These are phyloP conservation scores for Microsporum audouinii DNA, from an alignment of 2,329 filamentous ascomycete genomes.

Conservation along the genomic window DNA sequence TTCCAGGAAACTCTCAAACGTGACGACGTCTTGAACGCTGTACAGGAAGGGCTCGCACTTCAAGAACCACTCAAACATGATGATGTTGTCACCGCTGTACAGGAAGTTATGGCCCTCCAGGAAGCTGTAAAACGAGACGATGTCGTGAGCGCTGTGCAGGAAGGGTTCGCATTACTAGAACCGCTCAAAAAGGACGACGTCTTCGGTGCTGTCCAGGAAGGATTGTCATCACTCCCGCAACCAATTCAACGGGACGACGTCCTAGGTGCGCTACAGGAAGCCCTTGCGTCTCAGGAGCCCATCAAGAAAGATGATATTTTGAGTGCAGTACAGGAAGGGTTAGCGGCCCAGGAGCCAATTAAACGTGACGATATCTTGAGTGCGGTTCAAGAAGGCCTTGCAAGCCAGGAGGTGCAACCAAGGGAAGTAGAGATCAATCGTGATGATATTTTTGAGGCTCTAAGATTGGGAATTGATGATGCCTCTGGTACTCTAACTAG, in stretches of 20 bases:
- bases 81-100: conserved; percentile 46
- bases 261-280: conserved; percentile 19
- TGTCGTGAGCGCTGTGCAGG: conserved; percentile 18
- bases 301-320: conserved; percentile 68
- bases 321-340: conserved; percentile 75
- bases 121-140: conserved; percentile 23
- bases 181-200: conserved; percentile 16
- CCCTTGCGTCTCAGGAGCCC: conserved; percentile 26
- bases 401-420: conserved; percentile 28
- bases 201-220: conserved; percentile 19
- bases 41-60: conserved; percentile 81
- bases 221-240: conserved; percentile 14
- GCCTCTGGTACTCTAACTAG: conserved; percentile 41
- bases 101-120: conserved; percentile 25
- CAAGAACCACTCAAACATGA: conserved; percentile 59
- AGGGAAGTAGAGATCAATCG: conserved; percentile 50
- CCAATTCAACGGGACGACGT: conserved; percentile 17
- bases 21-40: conserved; percentile 48
- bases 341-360: conserved; percentile 10
- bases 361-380: conserved; percentile 17
- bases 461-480: conserved; percentile 46
- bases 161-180: conserved; percentile 17
- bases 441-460: conserved; percentile 47
- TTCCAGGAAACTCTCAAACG: conserved; percentile 34
- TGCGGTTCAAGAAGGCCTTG: conserved; percentile 21